Conservation (phyloP, 805 yeast genomes). For the Candida ulmi region DNA sequence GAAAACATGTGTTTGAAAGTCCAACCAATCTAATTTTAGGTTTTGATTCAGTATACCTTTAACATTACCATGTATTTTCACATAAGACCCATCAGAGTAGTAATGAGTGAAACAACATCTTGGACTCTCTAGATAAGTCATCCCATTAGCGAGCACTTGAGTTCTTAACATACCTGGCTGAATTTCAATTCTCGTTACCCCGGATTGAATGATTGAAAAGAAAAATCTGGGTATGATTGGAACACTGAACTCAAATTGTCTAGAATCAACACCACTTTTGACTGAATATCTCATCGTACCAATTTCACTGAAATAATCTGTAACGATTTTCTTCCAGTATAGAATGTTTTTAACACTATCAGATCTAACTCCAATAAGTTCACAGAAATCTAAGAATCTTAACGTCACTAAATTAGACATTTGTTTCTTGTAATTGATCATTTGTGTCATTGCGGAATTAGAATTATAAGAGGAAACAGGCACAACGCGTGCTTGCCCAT, state of each 20-base stretch:
- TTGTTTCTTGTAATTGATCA: slow-evolving; percentile 29
- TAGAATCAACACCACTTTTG: slow-evolving; percentile 37
- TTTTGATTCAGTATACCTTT: slow-evolving; percentile 58
- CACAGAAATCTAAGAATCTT: slow-evolving; percentile 45
- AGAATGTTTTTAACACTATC: slow-evolving; percentile 38
- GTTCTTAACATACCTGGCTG: slow-evolving; percentile 45
- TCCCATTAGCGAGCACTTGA: slow-evolving; percentile 46
- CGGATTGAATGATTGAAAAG: slow-evolving; percentile 44
- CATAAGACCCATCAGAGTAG: slow-evolving; percentile 67
- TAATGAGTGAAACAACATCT: slow-evolving; percentile 42
- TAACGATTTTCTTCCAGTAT: slow-evolving; percentile 45
- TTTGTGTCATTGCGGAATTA: slow-evolving; percentile 7
- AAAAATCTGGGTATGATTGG: slow-evolving; percentile 62
- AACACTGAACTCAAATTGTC: slow-evolving; percentile 60
- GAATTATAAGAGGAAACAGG: background rate
- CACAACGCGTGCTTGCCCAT: background rate
- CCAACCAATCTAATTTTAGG: slow-evolving; percentile 68
- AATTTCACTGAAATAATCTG: slow-evolving; percentile 47
- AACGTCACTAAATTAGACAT: slow-evolving; percentile 46
- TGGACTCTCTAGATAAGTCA: slow-evolving; percentile 48
- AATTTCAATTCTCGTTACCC: slow-evolving; percentile 47
- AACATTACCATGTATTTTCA: slow-evolving; percentile 54
- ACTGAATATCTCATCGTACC: slow-evolving; percentile 44
- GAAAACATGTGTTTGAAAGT: slow-evolving; percentile 45
- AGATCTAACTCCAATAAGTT: slow-evolving; percentile 36